Conservation (phyloP, 2,329 filamentous ascomycete genomes). For the Trichoderma simmonsii region DNA sequence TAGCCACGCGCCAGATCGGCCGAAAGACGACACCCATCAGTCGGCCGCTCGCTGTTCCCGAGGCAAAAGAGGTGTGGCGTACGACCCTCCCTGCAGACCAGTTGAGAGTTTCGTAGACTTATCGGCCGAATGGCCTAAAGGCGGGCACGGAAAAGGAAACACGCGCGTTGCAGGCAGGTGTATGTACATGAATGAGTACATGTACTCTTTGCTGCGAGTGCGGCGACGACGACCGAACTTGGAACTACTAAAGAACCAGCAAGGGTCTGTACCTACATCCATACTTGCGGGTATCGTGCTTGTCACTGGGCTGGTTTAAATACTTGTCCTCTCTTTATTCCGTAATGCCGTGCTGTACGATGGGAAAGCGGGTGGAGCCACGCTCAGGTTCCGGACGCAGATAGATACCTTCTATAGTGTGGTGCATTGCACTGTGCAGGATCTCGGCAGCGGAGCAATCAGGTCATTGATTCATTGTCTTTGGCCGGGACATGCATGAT, state of each 20-base stretch:
- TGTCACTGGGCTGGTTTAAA: too few relatives aligned
- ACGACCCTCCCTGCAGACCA: conserved; percentile 9
- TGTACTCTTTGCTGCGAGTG: background rate
- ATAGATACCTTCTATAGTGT: background rate
- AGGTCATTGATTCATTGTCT: background rate
- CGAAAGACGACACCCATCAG: background rate
- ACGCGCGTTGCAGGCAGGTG: background rate
- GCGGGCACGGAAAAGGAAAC: background rate
- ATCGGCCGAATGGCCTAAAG: conserved; percentile 10
- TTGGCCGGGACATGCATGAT: background rate
- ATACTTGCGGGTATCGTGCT: background rate
- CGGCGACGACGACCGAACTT: background rate
- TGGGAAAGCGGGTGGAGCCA: background rate
- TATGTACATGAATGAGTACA: background rate
- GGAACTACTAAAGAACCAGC: background rate
- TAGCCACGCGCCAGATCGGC: background rate
- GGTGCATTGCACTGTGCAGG: background rate
- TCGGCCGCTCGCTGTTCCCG: conserved; percentile 15
- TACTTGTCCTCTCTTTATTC: background rate
- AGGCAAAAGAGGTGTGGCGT: background rate
- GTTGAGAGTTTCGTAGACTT: background rate
- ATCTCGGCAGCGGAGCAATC: background rate
- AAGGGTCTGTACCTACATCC: background rate
- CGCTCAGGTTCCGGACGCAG: background rate
- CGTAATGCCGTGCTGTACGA: background rate